phyloP scores from a whole-genome alignment of 345 rosid species.

The Eucalyptus leucophloia region DNA sequence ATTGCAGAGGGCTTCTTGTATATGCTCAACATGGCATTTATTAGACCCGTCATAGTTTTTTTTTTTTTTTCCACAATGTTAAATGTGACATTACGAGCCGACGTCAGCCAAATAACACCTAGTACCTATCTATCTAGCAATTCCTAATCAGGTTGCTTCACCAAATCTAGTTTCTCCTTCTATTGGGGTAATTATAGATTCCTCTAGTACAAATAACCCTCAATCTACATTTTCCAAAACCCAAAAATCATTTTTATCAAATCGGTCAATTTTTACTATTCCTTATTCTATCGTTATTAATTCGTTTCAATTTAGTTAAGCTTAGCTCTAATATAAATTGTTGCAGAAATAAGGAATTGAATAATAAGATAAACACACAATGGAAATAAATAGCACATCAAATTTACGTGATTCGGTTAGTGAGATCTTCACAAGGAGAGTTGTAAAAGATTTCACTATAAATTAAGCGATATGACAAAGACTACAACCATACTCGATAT shows the following conservation, averaged over 20 bases:
- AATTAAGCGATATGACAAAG: no score
- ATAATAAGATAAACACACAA: no score
- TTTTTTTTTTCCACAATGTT: no score
- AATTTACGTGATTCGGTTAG: no score
- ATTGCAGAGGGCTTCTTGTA: not conserved
- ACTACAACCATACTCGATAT: not conserved
- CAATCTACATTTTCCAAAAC: not conserved
- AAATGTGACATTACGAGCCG: no score
- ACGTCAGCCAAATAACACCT: no score
- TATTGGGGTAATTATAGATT: not conserved
- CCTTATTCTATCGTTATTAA: not conserved
- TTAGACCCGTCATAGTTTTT: no score
- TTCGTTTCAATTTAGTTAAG: not conserved
- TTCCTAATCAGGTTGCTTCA: not conserved
- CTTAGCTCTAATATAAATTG: not conserved
- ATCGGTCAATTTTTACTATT: no score
- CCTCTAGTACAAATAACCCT: not conserved
- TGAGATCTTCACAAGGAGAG: not conserved
- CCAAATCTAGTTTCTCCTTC: not conserved
- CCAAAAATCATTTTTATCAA: not conserved
- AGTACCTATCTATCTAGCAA: not conserved
- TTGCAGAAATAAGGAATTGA: not conserved
- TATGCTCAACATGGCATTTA: not conserved
- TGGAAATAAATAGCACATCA: not conserved
- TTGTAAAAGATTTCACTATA: no score